Base-by-base conservation (phyloP, 345 rosid species). In the Mercurialis annua region DNA sequence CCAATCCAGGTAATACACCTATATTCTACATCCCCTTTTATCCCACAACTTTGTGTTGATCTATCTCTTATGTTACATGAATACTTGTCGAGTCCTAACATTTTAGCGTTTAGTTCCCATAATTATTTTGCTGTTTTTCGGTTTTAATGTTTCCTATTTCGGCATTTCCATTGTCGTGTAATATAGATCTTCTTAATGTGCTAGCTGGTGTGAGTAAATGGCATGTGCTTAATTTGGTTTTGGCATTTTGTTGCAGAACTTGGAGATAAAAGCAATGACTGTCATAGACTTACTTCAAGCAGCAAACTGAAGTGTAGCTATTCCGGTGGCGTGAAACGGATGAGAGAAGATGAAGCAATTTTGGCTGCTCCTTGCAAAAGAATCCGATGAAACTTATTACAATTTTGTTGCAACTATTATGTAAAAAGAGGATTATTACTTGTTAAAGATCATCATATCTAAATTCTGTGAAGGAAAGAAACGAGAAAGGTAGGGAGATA, bases 261-360 rank as follows among this genome's bases (percentile, higher is more conserved):
- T 60, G 68, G 17, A 44, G 77, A 46, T 3, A 54, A 10, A 51
- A 27, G 54, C 30, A 65, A 34, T 21, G 7, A 42, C 50, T 30
- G 2, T 12, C 5, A 44, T 2, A 40, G 67, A 58, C 29, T n/a
- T 11, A 4, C 38, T 48, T 26, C 75, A 26, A 51, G 63, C 17
- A 47, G 74, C 31, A 75, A 75, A 50, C 50, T 65, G 47, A 76
- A 65, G 20, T 85, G 88, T 73, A 75, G 78, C 66, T 68, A 61
- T 65, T 8, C 51, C 20, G 66, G 65, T 48, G 62, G 73, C 33
- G 72, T 76, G 67, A 87, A 84, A 77, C 70, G 89, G 66, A 46
- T 36, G 62, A 80, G 87, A 62, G 88, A 84, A 21, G 86, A 84
- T 58, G 90, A 84, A 40, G 73, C 58, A 73, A 71, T 81, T 46